Evolutionary conservation across 2,329 filamentous ascomycete species (phyloP), one percentile per base, ranked within the genome.

Genomic region (Cercospora zeae-maydis): DNA sequence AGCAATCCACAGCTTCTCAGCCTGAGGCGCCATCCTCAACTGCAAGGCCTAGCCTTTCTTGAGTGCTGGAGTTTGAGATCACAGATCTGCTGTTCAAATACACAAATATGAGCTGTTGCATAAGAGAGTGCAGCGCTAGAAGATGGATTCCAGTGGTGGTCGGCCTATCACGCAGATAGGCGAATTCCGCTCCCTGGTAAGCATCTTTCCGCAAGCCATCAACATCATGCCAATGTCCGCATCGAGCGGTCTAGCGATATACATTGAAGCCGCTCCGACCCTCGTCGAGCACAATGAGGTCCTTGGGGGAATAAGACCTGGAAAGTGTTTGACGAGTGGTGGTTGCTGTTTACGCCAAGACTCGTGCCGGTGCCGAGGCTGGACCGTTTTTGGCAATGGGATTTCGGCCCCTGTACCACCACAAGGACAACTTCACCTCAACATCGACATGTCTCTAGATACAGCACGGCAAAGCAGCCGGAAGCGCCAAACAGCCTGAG

Each of bases 1-100:
- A 4, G 42, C 59, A 30, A 62, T 34, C 63, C 59, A 65, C 14
- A 62, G 31, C 14, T 47, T 42, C 24, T 62, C 61, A 2, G 34
- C 30, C 9, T 14, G 19, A 11, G 53, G 14, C 6, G 51, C 27
- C 59, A 64, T 64, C 5, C 11, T 56, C 31, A 10, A 1, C 5
- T 2, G 42, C 42, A 49, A n/a, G 11, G 39, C 11, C 2, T 4
- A 2, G 14, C 5, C 30, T 53, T 33, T 53, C n/a, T 51, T 31
- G 14, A 31, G 21, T 37, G 5, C 21, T 9, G 4, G 21, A 3
- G 13, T 8, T 49, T 9, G 7, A 14, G 8, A 5, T 30, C 13
- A 19, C 3, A 27, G 11, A 49, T 4, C 6, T 27, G 13, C 24
- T 14, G 21, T 16, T 14, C 11, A 6, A 4, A 6, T 27, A 27